These are phyloP conservation scores for Verticillium zaregamsianum DNA, from an alignment of 2,329 filamentous ascomycete species.

Conservation along the genomic window DNA sequence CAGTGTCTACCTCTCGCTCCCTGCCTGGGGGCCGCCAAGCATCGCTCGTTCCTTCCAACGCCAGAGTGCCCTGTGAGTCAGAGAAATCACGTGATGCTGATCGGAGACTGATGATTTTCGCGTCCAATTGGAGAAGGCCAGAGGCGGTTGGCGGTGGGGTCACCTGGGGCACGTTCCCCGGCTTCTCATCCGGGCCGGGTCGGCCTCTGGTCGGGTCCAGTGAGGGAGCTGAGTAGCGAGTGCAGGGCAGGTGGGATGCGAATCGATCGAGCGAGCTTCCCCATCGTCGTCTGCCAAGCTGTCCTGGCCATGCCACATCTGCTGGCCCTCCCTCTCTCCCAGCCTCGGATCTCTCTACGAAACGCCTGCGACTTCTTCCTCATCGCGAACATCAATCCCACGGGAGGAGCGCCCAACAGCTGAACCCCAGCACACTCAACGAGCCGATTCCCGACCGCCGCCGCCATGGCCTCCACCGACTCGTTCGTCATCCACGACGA, in stretches of 20 bases:
- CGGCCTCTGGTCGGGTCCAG: not conserved
- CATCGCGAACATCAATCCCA: not conserved
- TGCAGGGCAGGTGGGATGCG: not conserved
- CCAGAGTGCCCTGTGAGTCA: slow-evolving; percentile 1
- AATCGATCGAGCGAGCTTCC: not conserved
- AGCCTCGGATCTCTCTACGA: not conserved
- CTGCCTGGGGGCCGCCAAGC: not conserved
- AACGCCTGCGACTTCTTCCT: not conserved
- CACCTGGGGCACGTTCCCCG: not conserved
- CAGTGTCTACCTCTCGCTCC: not conserved
- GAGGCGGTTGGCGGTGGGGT: not conserved
- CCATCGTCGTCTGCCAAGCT: not conserved
- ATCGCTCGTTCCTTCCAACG: not conserved
- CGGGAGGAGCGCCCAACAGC: slow-evolving; percentile 2
- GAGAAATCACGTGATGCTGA: not conserved
- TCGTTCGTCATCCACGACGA: slow-evolving; percentile 48
- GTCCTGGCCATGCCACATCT: not conserved
- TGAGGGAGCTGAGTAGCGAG: no score
- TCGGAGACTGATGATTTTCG: not conserved
- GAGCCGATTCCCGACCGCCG: not conserved
- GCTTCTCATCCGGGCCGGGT: not conserved
- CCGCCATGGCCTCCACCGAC: slow-evolving; percentile 22
- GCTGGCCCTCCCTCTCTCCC: not conserved
- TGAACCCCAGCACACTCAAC: slow-evolving; percentile 4
- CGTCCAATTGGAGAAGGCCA: not conserved